Evolutionary conservation across 441 rosid genomes (phyloP).

Genomic region (Brassica balearica): DNA sequence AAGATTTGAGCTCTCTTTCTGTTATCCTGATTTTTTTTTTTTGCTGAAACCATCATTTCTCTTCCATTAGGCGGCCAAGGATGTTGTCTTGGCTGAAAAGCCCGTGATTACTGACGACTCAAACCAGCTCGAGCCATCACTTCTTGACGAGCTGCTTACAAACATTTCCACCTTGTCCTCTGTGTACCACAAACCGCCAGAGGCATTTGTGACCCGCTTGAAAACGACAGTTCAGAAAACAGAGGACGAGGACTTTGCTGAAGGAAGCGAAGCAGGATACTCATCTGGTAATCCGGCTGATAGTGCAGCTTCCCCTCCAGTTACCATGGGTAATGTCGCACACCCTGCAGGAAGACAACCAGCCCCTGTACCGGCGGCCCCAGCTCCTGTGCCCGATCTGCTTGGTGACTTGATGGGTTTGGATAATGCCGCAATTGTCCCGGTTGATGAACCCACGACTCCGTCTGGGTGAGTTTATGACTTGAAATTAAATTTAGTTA

Average conservation of each 20-base stretch:
- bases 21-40: background rate
- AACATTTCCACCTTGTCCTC: conserved; percentile 94
- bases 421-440: conserved; percentile 83
- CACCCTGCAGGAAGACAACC: conserved; percentile 64
- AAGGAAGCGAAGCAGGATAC: conserved; percentile 78
- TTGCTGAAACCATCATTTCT: conserved; percentile 2
- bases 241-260: conserved; percentile 93
- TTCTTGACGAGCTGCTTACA: conserved; percentile 95
- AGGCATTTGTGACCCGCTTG: conserved; percentile 88
- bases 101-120: conserved; percentile 98
- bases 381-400: conserved; percentile 85
- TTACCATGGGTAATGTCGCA: conserved; percentile 60
- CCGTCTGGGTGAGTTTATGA: conserved; percentile 70
- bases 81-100: conserved; percentile 96
- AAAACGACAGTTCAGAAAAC: conserved; percentile 75
- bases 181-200: conserved; percentile 97
- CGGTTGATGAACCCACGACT: conserved; percentile 72
- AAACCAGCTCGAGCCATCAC: conserved; percentile 88
- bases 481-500: conserved; percentile 19
- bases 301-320: conserved; percentile 72
- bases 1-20: conserved; percentile 14
- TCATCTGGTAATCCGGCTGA: conserved; percentile 64
- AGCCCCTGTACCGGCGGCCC: conserved; percentile 59
- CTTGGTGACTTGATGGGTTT: conserved; percentile 89
- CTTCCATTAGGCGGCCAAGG: conserved; percentile 90